These are phyloP conservation scores for Aethionema arabicum DNA, from an alignment of 345 rosid species.

Conservation along the genomic window DNA sequence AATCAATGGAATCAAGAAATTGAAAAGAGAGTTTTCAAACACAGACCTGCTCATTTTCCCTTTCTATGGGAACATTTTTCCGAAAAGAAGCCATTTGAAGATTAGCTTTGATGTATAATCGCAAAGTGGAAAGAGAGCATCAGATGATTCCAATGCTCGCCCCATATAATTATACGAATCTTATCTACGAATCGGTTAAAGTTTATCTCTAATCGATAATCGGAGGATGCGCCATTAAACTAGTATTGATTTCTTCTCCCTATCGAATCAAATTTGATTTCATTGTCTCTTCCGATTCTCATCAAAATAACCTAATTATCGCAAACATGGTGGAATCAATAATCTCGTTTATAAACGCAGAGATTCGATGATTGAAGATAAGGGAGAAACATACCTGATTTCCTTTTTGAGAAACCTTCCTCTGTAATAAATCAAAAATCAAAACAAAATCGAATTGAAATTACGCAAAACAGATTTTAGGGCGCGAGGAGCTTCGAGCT, in stretches of 20 bases:
- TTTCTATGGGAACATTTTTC: constrained; percentile 39
- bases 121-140: constrained; percentile 34
- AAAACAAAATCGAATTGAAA: not conserved
- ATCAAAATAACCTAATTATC: not conserved
- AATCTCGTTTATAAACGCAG: constrained; percentile 1
- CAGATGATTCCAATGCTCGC: constrained; percentile 40
- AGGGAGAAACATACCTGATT: constrained; percentile 27
- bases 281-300: not conserved
- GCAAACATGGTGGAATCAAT: not conserved
- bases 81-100: constrained; percentile 47
- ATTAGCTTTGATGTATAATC: constrained; percentile 23
- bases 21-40: not conserved
- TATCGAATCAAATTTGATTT: constrained; percentile 1
- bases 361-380: not conserved
- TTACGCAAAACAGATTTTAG: not conserved
- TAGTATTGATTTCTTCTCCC: constrained; percentile 4
- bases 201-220: not conserved
- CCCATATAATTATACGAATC: constrained; percentile 44
- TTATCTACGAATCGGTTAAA: not conserved
- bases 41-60: constrained; percentile 52
- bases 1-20: not conserved
- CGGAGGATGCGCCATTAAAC: not conserved
- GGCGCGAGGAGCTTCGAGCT: not conserved
- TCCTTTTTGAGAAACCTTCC: constrained; percentile 6
- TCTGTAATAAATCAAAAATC: constrained; percentile 10